Evolutionary conservation across 176 grass and related monocot genomes (phyloP), one percentile per base, ranked within the genome.

Genomic region (Leersia perrieri): DNA sequence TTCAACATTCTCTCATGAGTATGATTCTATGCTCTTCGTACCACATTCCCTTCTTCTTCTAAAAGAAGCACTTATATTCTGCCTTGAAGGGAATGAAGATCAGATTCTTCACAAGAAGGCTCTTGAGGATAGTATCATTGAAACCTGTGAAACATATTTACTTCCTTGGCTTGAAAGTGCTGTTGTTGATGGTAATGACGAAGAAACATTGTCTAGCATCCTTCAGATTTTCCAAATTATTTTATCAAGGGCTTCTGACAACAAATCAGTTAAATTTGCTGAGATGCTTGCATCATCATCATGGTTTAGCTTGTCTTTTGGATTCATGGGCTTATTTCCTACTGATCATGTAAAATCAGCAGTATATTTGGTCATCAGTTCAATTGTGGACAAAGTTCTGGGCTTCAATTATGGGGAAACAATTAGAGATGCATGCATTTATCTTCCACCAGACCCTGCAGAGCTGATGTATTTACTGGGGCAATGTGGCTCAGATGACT

Each of bases 271-370:
- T 22, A 74, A 79, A 35, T 94, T 98, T 86, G 88, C 95, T 79
- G 85, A 92, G 58, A 66, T 82, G 40, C 81, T 98, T 57, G 77
- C 75, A 22, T 89, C 74, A 7, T 91, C 92, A 57, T 94, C 88
- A 86, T 98, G 92, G 95, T 98, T 98, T 78, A 80, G 81, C 68
- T 83, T 98, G 51, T 94, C 92, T 45, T 98, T 94, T 87, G 92
- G 90, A 72, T 89, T 90, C 72, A 87, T 98, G 74, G 95, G 92
- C 58, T 72, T 94, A 75, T 98, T 94, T 93, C 80, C 90, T 79
- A 85, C 89, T 16, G 88, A 89, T 44, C 72, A 66, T 90, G 86
- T 98, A 80, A 98, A 91, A 88, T 87, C 86, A 74, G 75, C 58
- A 80, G 90, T 98, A 77, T 94, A 93, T 85, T 65, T 92, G 86